Evolutionary conservation across 2,329 filamentous ascomycete species (phyloP).

Genomic region (Phoma sp.): DNA sequence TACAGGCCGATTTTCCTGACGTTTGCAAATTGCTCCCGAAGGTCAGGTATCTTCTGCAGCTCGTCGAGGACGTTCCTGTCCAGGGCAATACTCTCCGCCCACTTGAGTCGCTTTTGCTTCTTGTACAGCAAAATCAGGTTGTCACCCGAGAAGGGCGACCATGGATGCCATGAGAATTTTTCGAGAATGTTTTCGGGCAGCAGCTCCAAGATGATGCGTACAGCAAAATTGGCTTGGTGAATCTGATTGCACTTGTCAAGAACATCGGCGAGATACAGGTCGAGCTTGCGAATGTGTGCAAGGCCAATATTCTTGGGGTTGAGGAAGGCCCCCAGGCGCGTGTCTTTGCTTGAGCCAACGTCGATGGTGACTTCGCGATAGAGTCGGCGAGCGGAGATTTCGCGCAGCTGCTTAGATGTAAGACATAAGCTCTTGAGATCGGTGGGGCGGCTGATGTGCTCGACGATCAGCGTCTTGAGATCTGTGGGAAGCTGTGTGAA

Average conservation of each 20-base stretch:
- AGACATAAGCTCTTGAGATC: constrained; percentile 57
- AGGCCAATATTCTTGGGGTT: constrained; percentile 56
- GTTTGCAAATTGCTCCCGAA: constrained; percentile 50
- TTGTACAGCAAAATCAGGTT: constrained; percentile 56
- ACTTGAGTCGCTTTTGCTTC: constrained; percentile 57
- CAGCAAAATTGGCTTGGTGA: constrained; percentile 55
- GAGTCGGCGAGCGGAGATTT: constrained; percentile 53
- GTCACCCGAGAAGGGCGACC: constrained; percentile 55
- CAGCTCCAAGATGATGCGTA: constrained; percentile 57
- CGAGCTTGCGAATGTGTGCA: constrained; percentile 53
- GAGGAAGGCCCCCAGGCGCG: constrained; percentile 53
- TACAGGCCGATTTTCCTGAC: constrained; percentile 55
- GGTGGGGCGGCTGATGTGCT: constrained; percentile 52
- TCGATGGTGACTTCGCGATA: constrained; percentile 57
- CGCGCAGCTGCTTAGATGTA: constrained; percentile 54
- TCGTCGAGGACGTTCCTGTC: constrained; percentile 51
- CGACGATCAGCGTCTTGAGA: constrained; percentile 48
- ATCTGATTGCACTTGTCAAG: constrained; percentile 53
- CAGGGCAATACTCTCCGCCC: constrained; percentile 56
- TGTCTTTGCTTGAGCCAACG: constrained; percentile 53
- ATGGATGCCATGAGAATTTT: constrained; percentile 59
- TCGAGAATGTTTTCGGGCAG: constrained; percentile 57
- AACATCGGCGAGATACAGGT: constrained; percentile 54
- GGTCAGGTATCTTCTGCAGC: constrained; percentile 50
- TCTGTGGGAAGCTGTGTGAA: constrained; percentile 48